Conservation (phyloP, 129 eudicot genomes). For the Chrysanthemum makinoi region DNA sequence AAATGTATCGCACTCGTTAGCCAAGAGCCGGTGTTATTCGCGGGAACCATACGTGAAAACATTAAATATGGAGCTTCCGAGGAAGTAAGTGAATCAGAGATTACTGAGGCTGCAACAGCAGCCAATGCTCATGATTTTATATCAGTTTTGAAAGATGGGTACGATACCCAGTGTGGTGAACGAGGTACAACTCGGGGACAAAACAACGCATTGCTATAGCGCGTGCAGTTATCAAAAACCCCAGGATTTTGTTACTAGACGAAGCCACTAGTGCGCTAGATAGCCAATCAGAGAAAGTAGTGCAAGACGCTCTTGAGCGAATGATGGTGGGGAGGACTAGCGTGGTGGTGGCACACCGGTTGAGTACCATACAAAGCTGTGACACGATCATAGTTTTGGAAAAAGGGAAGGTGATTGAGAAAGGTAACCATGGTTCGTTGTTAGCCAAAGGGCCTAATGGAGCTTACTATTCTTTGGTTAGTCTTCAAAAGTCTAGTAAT, state of each 20-base stretch:
- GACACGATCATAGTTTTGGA: conserved; percentile 64
- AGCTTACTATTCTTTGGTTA: conserved; percentile 58
- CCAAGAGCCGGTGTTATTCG: conserved; percentile 78
- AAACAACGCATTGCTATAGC: conserved; percentile 79
- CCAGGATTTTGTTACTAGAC: conserved; percentile 49
- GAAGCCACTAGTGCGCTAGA: conserved; percentile 96
- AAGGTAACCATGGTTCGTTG: conserved; percentile 66
- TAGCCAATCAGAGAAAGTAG: conserved; percentile 75
- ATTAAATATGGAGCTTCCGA: conserved; percentile 57
- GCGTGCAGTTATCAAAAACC: conserved; percentile 62
- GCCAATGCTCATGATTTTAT: conserved; percentile 90
- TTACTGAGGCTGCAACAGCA: conserved; percentile 67
- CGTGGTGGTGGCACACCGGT: conserved; percentile 80
- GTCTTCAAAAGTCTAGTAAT: conserved; percentile 45
- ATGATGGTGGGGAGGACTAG: conserved; percentile 83
- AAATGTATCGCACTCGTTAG: conserved; percentile 80
- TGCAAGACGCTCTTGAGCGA: conserved; percentile 70
- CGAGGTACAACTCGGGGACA: conserved; percentile 67
- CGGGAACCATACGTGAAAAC: conserved; percentile 65
- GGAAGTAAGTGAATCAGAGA: conserved; percentile 50
- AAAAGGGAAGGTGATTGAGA: conserved; percentile 73
- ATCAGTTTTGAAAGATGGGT: conserved; percentile 61
- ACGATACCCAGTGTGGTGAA: conserved; percentile 75
- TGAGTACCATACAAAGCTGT: conserved; percentile 72
- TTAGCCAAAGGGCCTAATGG: conserved; percentile 68